Evolutionary conservation across 2,329 filamentous ascomycete species (phyloP).

Genomic region (Stagonosporopsis chrysanthemi): DNA sequence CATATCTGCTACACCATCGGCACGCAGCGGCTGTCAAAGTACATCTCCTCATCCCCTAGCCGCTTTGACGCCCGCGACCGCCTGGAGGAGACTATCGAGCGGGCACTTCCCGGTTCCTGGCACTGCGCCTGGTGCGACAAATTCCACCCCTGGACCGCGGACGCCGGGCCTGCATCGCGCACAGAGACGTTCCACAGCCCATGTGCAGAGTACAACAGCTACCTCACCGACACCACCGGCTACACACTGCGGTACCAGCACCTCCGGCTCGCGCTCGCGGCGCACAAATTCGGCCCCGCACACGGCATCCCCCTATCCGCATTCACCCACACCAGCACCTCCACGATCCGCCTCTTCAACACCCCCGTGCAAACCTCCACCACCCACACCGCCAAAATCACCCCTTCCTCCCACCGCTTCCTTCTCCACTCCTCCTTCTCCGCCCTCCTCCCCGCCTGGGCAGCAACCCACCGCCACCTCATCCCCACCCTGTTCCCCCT

Average conservation of each 20-base stretch:
- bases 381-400: constrained; percentile 26
- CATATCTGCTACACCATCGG: constrained; percentile 43
- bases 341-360: constrained; percentile 25
- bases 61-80: constrained; percentile 33
- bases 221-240: constrained; percentile 23
- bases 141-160: constrained; percentile 35
- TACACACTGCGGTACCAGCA: constrained; percentile 42
- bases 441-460: constrained; percentile 25
- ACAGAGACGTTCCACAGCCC: constrained; percentile 19
- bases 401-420: constrained; percentile 14
- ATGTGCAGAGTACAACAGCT: constrained; percentile 40
- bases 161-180: constrained; percentile 21
- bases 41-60: constrained; percentile 23
- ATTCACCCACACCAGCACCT: constrained; percentile 21
- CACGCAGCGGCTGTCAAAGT: constrained; percentile 25
- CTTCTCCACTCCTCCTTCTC: constrained; percentile 31
- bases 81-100: constrained; percentile 40
- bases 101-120: constrained; percentile 43
- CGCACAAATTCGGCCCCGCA: constrained; percentile 23
- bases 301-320: constrained; percentile 35
- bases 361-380: constrained; percentile 22
- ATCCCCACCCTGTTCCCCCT: constrained; percentile 25
- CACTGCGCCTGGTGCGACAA: constrained; percentile 47
- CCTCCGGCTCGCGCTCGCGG: constrained; percentile 38
- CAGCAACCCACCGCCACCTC: constrained; percentile 18